Base-by-base conservation (phyloP, 2,329 filamentous ascomycete species). In the Cordyceps farinosa region DNA sequence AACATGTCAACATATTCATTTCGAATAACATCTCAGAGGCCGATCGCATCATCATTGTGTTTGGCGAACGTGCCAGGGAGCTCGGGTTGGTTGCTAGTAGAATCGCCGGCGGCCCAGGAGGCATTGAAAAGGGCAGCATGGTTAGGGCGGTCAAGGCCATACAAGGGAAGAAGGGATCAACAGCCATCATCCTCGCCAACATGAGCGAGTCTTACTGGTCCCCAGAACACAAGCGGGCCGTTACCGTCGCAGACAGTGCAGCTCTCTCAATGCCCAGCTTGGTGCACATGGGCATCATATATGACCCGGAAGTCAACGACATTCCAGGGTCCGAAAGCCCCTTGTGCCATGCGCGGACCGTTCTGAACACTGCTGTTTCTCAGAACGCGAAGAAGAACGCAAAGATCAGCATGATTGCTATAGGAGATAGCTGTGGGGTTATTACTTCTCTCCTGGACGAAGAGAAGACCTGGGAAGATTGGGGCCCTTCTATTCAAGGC, bases 141-240 rank as follows among this genome's bases (percentile, higher is more conserved):
- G 76, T 94, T 36, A 82, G 86, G 11, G 78, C 94, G 63, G 82
- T 89, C 30, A 73, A 79, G 42, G 76, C 73, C 13, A 74, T 87
- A 5, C 71, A 70, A 48, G 60, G 69, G 17, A 75, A 80, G 62
- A 65, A 53, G 30, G 22, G 22, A 22, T 74, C 74, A 15, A 66
- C 73, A 0, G 89, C 84, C 3, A 77, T 97, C 62, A 77, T 97
- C 34, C 78, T 97, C 32, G 85, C 91, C 52, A 97, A 97, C 72
- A 80, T 86, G 4, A 91, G 91, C 5, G 87, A 96, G 75, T 78
- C 90, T 22, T 79, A 88, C 69, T 97, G 91, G 87, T 91, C 90
- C 73, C 85, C 90, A 47, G 82, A 84, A 58, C 82, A 82, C 1
- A 76, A 81, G 58, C 82, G 83, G 55, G 80, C 86, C 0, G 79